These are phyloP conservation scores for Senna siamea DNA, from an alignment of 306 rosid genomes.

Conservation along the genomic window DNA sequence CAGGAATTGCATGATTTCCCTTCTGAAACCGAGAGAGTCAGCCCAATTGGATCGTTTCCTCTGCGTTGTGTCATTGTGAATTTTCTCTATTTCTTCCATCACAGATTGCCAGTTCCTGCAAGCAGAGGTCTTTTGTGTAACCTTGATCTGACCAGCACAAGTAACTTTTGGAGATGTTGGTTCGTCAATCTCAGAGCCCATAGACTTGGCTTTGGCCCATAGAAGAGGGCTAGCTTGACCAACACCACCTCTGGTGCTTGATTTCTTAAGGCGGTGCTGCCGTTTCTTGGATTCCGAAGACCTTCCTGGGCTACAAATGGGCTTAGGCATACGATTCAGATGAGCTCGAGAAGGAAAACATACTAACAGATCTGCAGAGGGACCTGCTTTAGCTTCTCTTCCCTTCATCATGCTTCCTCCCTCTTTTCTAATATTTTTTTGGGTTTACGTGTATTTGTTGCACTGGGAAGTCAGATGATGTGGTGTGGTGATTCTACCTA, in stretches of 20 bases:
- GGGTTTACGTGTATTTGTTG: too few relatives aligned
- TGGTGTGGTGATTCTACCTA: neutral
- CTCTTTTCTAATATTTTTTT: too few relatives aligned
- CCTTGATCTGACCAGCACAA: conserved; percentile 90
- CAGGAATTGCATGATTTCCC: conserved; percentile 79
- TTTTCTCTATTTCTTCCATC: conserved; percentile 88
- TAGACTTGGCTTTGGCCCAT: conserved; percentile 72
- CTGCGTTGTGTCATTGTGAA: conserved; percentile 55
- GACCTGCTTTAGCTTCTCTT: conserved; percentile 60
- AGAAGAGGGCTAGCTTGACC: conserved; percentile 61
- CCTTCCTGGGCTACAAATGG: conserved; percentile 82
- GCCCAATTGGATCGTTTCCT: conserved; percentile 61
- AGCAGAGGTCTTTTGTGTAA: conserved; percentile 50
- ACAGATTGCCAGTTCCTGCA: conserved; percentile 84
- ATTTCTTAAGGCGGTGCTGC: conserved; percentile 46
- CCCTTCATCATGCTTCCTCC: conserved; percentile 41
- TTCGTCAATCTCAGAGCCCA: conserved; percentile 59
- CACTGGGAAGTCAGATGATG: too few relatives aligned
- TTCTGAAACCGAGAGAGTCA: conserved; percentile 70
- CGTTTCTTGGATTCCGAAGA: conserved; percentile 54
- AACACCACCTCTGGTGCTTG: conserved; percentile 41
- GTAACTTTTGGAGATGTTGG: conserved; percentile 94
- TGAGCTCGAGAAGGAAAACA: conserved; percentile 87
- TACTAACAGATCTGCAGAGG: conserved; percentile 77
- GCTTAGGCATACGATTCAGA: conserved; percentile 69